Conservation (phyloP, 1,284 basidiomycete species). For the Apiotrichum sp. region DNA sequence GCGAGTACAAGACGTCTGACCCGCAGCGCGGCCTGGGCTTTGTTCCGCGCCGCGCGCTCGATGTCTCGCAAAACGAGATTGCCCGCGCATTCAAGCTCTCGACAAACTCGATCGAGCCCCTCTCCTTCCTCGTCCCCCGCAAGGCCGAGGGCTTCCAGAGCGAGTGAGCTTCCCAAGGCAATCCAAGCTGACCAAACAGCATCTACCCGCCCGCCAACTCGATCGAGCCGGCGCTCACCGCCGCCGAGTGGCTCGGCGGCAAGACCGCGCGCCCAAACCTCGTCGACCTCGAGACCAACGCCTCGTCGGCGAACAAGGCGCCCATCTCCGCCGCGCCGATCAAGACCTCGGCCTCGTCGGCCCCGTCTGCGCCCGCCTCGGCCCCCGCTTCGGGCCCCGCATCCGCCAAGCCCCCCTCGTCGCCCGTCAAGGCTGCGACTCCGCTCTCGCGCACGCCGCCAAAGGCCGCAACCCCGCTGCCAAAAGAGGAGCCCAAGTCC, state of each 20-base stretch:
- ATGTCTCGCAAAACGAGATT: slow-evolving; percentile 87
- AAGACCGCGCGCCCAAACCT: slow-evolving; percentile 67
- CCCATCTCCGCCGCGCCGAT: slow-evolving; percentile 25
- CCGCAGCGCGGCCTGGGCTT: slow-evolving; percentile 90
- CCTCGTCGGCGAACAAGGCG: slow-evolving; percentile 41
- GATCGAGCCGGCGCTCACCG: slow-evolving; percentile 68
- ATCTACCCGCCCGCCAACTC: slow-evolving; percentile 90
- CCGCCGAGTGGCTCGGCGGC: slow-evolving; percentile 78
- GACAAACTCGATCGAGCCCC: slow-evolving; percentile 69
- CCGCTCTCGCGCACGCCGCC: slow-evolving; percentile 10
- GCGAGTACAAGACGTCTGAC: slow-evolving; percentile 83
- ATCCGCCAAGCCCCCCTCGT: slow-evolving; percentile 10
- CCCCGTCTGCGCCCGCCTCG: neutral
- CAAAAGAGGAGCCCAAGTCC: slow-evolving; percentile 13
- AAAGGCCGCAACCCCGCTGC: slow-evolving; percentile 3
- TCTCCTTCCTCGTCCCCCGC: slow-evolving; percentile 88
- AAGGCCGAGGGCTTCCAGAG: slow-evolving; percentile 52
- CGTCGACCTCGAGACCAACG: slow-evolving; percentile 50
- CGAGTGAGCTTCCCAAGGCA: slow-evolving; percentile 28
- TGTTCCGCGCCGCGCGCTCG: slow-evolving; percentile 82
- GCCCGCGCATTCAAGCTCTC: slow-evolving; percentile 90
- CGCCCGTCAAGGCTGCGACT: slow-evolving; percentile 6
- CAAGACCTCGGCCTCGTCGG: neutral
- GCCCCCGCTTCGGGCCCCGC: too few relatives aligned
- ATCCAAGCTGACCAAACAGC: slow-evolving; percentile 49